A percentile compares a stretch with the other conserved stretches of the same genome.
phyloP scores from a whole-genome alignment of 2,329 filamentous ascomycete species.

The Fusarium gaditjirri region DNA sequence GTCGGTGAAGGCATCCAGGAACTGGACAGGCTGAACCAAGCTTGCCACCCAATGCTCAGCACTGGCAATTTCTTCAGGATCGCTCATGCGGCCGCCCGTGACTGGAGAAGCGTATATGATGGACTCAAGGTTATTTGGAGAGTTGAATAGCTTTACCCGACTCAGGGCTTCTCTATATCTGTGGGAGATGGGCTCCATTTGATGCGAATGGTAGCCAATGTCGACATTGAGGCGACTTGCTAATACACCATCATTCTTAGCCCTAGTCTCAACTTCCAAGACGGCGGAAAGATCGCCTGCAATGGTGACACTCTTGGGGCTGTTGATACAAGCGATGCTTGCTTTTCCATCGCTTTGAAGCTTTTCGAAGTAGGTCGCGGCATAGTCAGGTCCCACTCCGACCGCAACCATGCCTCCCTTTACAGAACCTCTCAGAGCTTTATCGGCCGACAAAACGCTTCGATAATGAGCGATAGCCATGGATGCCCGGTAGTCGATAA shows the following conservation, averaged over 20 bases:
- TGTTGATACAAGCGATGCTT: neutral
- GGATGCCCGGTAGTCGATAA: neutral
- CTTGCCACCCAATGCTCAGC: neutral
- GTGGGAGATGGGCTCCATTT: neutral
- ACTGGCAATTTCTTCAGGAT: neutral
- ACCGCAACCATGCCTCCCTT: neutral
- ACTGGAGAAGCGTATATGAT: neutral
- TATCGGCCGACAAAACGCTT: neutral
- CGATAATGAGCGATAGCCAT: neutral
- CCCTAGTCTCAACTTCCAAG: neutral
- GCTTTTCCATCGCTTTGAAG: neutral
- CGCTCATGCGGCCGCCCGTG: neutral
- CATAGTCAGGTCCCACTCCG: neutral
- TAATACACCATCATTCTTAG: neutral
- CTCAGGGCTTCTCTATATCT: neutral
- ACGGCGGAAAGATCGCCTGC: neutral
- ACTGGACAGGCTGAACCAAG: neutral
- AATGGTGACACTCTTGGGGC: neutral
- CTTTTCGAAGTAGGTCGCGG: neutral
- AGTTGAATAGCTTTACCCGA: neutral
- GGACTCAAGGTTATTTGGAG: neutral
- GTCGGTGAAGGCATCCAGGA: neutral
- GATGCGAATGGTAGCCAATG: neutral
- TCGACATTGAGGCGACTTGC: neutral
- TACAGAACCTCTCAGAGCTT: neutral